Evolutionary conservation across 2,329 filamentous ascomycete species (phyloP).

Genomic region (Fusarium vanettenii): DNA sequence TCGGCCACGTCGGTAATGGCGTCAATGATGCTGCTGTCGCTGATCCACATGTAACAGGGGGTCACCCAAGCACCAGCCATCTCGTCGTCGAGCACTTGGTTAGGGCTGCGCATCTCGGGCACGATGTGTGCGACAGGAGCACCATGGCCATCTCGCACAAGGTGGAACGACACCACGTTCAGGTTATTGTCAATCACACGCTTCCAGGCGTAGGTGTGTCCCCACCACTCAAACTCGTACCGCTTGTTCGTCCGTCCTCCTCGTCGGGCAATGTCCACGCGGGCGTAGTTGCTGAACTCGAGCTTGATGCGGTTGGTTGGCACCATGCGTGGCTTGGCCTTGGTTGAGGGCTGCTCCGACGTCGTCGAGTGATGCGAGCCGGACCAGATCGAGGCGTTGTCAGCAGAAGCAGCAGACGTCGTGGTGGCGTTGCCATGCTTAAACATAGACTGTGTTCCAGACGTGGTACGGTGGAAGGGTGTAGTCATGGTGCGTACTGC

Average conservation of each 20-base stretch:
- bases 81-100: slow-evolving; percentile 77
- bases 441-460: slow-evolving; percentile 37
- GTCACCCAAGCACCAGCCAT: slow-evolving; percentile 89
- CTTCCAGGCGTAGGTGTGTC: slow-evolving; percentile 85
- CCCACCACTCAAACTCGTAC: slow-evolving; percentile 97
- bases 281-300: slow-evolving; percentile 97
- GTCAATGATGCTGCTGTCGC: slow-evolving; percentile 75
- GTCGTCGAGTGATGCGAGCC: slow-evolving; percentile 35
- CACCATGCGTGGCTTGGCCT: slow-evolving; percentile 52
- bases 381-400: slow-evolving; percentile 42
- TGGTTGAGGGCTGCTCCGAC: slow-evolving; percentile 39
- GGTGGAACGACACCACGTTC: slow-evolving; percentile 79
- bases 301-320: slow-evolving; percentile 86
- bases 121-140: slow-evolving; percentile 84
- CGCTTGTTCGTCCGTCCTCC: slow-evolving; percentile 73
- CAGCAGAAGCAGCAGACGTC: slow-evolving; percentile 25
- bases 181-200: slow-evolving; percentile 78
- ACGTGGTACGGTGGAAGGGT: slow-evolving; percentile 47
- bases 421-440: slow-evolving; percentile 30
- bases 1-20: slow-evolving; percentile 85
- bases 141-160: slow-evolving; percentile 73
- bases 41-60: slow-evolving; percentile 91
- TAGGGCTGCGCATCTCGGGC: slow-evolving; percentile 78
- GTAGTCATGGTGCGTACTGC: slow-evolving; percentile 60
- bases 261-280: slow-evolving; percentile 82